These are phyloP conservation scores for Naematelia aurantialba DNA, from an alignment of 768 basidiomycete genomes.

Conservation along the genomic window DNA sequence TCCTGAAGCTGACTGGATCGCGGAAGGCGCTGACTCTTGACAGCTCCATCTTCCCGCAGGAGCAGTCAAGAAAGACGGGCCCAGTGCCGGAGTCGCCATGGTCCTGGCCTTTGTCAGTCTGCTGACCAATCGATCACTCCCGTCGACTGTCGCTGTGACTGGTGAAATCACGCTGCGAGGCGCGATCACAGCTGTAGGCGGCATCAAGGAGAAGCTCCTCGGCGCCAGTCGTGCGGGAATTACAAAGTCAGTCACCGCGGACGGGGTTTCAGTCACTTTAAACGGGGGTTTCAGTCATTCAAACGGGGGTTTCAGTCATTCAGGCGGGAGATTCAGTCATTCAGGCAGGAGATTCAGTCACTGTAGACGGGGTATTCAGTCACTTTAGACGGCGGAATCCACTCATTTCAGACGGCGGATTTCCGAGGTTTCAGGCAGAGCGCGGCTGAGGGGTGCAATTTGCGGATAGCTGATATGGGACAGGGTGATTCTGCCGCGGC, in stretches of 20 bases:
- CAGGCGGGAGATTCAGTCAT: too few species aligned
- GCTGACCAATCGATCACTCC: conserved; percentile 69
- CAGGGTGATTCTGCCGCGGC: conserved; percentile 77
- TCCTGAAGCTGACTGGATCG: too few species aligned
- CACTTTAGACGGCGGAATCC: too few species aligned
- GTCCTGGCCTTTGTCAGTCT: conserved; percentile 83
- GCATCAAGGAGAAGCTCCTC: conserved; percentile 80
- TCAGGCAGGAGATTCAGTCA: too few species aligned
- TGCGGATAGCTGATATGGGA: not conserved
- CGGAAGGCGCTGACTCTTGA: not conserved
- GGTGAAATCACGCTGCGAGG: conserved; percentile 72
- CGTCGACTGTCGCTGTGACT: conserved; percentile 76
- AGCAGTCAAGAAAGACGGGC: conserved; percentile 89
- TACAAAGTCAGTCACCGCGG: conserved; percentile 47
- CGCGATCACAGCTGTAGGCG: conserved; percentile 58
- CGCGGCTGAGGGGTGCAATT: too few species aligned
- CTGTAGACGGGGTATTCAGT: too few species aligned
- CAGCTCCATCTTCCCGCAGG: conserved; percentile 77
- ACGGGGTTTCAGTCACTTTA: too few species aligned
- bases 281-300: not conserved
- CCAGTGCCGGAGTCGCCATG: conserved; percentile 85
- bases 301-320: not conserved
- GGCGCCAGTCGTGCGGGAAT: conserved; percentile 85
- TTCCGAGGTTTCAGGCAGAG: too few species aligned
- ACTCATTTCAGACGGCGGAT: too few species aligned